Percentiles rank a stretch among this genome's conserved stretches.
Conservation (phyloP, 2,329 filamentous ascomycete species). For the Trichoderma citrinoviride region DNA sequence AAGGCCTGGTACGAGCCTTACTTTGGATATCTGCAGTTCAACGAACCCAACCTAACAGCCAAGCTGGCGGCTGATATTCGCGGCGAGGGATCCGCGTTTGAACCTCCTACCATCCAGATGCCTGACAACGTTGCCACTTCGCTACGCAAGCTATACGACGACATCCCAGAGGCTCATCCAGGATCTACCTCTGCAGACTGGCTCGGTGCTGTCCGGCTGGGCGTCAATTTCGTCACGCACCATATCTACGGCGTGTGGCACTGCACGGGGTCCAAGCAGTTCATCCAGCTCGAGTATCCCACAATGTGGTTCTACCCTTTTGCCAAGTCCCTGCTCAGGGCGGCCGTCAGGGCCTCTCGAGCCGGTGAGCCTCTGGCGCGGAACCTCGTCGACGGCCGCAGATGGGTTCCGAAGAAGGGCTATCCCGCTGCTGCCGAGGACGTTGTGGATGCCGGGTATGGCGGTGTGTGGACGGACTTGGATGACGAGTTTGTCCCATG, state of each 20-base stretch:
- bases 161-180: conserved; percentile 30
- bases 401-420: conserved; percentile 29
- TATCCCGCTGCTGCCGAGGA: conserved; percentile 21
- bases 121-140: conserved; percentile 32
- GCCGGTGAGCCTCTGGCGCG: conserved; percentile 28
- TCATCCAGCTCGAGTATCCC: conserved; percentile 34
- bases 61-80: conserved; percentile 29
- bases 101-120: conserved; percentile 34
- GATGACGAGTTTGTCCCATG: conserved; percentile 30
- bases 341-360: conserved; percentile 29
- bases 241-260: conserved; percentile 40
- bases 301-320: conserved; percentile 42
- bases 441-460: conserved; percentile 23
- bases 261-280: conserved; percentile 40
- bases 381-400: conserved; percentile 33
- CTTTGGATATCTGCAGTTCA: conserved; percentile 36
- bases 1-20: conserved; percentile 38
- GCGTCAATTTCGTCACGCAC: conserved; percentile 39
- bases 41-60: conserved; percentile 28
- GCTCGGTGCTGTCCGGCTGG: conserved; percentile 35
- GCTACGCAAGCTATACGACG: conserved; percentile 34
- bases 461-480: conserved; percentile 29
- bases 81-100: conserved; percentile 29
- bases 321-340: conserved; percentile 32
- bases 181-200: conserved; percentile 32